Evolutionary conservation across 208 protist genomes (phyloP).

Genomic region (Acanthamoeba castellanii): DNA sequence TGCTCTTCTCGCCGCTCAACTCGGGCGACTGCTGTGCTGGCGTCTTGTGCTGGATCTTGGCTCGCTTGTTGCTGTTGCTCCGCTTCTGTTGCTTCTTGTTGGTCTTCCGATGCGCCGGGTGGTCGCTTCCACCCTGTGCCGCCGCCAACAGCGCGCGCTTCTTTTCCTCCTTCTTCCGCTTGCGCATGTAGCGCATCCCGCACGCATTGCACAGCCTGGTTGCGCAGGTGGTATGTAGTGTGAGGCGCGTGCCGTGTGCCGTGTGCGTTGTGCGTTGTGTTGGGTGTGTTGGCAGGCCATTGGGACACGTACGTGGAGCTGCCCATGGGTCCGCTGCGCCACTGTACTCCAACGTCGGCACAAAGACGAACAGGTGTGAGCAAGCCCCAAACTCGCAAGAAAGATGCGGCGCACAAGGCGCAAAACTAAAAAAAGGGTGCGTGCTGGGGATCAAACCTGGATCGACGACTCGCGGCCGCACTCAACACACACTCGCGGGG

Average conservation of each 20-base stretch:
- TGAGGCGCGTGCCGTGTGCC: neutral
- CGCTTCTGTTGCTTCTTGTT: neutral
- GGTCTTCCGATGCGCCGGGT: neutral
- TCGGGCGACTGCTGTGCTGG: neutral
- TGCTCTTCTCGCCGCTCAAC: neutral
- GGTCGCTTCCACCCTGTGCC: neutral
- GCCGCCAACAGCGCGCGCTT: neutral
- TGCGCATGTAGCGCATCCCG: slow-evolving; percentile 24
- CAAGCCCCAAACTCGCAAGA: neutral
- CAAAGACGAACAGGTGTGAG: neutral
- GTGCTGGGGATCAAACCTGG: neutral
- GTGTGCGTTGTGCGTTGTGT: neutral
- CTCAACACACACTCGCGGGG: neutral
- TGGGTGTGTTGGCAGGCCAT: neutral
- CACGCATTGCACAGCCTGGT: neutral
- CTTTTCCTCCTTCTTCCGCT: slow-evolving; percentile 40
- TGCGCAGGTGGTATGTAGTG: neutral
- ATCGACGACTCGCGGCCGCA: slow-evolving; percentile 20
- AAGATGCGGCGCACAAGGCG: no score
- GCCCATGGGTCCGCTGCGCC: slow-evolving; percentile 20
- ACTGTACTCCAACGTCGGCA: neutral
- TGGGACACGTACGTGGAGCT: neutral
- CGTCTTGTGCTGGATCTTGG: neutral
- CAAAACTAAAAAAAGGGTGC: neutral
- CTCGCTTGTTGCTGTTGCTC: neutral